These are phyloP conservation scores for Mytilinidion resinicola DNA, from an alignment of 495 filamentous ascomycete species.

Conservation along the genomic window DNA sequence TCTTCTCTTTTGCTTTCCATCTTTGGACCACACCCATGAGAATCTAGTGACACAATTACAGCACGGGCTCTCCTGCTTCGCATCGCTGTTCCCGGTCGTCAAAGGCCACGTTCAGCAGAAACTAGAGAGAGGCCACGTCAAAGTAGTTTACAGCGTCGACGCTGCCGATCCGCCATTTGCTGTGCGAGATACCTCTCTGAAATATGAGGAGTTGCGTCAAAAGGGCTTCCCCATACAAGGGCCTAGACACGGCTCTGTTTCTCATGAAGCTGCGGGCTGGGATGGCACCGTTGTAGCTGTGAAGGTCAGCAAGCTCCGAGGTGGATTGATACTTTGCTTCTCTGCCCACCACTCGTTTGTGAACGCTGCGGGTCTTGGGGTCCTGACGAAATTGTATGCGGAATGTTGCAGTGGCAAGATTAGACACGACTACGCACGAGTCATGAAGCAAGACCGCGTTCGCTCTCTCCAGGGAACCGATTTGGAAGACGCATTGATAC, in stretches of 20 bases:
- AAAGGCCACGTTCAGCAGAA: background rate
- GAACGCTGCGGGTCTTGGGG: background rate
- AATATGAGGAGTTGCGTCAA: background rate
- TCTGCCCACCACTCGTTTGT: background rate
- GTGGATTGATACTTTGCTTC: background rate
- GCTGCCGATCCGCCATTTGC: background rate
- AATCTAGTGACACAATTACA: background rate
- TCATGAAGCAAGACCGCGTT: background rate
- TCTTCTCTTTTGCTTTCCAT: background rate
- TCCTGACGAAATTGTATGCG: background rate
- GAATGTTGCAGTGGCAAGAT: background rate
- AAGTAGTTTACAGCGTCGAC: background rate
- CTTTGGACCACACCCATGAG: background rate
- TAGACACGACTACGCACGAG: background rate
- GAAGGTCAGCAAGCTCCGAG: background rate
- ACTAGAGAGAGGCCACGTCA: background rate
- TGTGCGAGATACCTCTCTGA: background rate
- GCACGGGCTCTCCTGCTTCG: background rate
- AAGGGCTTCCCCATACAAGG: background rate
- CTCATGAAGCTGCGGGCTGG: background rate
- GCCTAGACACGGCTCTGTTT: background rate
- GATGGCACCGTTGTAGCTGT: background rate
- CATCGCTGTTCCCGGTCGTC: background rate
- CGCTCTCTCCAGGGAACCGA: background rate
- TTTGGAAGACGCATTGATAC: background rate